phyloP scores from a whole-genome alignment of 2,329 filamentous ascomycete species.

The Calonectria ilicicola region DNA sequence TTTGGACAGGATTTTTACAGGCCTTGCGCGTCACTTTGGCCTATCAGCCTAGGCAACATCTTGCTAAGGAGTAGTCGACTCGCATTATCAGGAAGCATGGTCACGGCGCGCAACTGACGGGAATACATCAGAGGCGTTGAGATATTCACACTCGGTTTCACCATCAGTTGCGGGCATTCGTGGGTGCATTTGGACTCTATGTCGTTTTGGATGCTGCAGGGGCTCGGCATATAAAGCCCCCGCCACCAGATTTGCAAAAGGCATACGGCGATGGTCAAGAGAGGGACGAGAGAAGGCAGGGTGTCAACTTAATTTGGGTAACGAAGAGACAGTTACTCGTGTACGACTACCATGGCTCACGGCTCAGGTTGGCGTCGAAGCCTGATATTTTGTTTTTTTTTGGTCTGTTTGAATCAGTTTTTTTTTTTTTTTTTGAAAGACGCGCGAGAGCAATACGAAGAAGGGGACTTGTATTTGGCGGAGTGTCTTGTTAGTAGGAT shows the following conservation, averaged over 20 bases:
- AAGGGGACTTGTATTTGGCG: conserved; percentile 23
- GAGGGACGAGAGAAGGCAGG: conserved; percentile 26
- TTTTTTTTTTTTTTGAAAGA: conserved; percentile 32
- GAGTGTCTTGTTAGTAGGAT: conserved; percentile 16
- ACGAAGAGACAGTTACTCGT: conserved; percentile 47
- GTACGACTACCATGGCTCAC: conserved; percentile 47
- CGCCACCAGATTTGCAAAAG: conserved; percentile 20
- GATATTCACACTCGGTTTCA: conserved; percentile 9
- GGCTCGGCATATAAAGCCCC: conserved; percentile 21
- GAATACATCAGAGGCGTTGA: conserved; percentile 14
- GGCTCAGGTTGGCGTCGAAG: conserved; percentile 39
- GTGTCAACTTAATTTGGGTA: conserved; percentile 46
- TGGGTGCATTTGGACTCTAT: conserved; percentile 10
- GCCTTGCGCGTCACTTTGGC: conserved; percentile 14
- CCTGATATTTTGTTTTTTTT: conserved; percentile 30
- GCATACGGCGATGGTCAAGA: conserved; percentile 25
- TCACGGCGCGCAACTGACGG: conserved; percentile 15
- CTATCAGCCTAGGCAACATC: conserved; percentile 22
- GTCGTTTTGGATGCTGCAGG: conserved; percentile 26
- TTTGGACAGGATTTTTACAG: conserved; percentile 33
- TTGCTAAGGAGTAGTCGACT: conserved; percentile 25
- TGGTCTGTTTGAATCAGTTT: conserved; percentile 23
- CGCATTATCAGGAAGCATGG: conserved; percentile 15
- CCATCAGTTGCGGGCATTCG: conserved; percentile 1
- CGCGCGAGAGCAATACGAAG: conserved; percentile 27